A percentile compares a stretch with the other conserved stretches of the same genome.
Evolutionary conservation across 345 rosid genomes (phyloP).

Genomic region (Populus tremula): DNA sequence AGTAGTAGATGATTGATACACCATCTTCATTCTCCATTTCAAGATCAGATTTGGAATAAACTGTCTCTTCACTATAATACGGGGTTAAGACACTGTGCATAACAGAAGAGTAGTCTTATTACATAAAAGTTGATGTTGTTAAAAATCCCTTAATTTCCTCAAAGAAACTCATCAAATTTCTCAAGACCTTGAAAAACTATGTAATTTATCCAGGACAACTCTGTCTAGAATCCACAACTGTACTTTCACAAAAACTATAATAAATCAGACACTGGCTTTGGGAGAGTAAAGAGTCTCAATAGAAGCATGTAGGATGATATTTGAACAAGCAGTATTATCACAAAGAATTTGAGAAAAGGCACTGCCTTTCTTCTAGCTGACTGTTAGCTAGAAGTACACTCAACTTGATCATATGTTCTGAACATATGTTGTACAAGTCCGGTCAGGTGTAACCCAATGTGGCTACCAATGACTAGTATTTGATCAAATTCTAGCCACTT

Average conservation of each 20-base stretch:
- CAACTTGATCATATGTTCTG: too few relatives aligned
- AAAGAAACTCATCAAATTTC: background rate
- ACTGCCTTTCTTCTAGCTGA: too few relatives aligned
- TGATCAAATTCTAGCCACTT: too few relatives aligned
- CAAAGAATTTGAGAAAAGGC: too few relatives aligned
- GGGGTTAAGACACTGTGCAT: conserved; percentile 88
- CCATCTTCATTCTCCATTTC: conserved; percentile 99
- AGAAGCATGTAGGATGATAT: too few relatives aligned
- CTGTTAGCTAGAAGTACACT: too few relatives aligned
- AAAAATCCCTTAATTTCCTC: background rate
- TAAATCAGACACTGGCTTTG: background rate
- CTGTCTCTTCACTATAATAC: conserved; percentile 95
- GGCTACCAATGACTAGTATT: too few relatives aligned
- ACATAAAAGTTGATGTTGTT: background rate
- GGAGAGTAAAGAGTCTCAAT: background rate
- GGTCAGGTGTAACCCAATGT: too few relatives aligned
- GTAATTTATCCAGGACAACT: background rate
- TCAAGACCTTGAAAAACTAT: conserved; percentile 1
- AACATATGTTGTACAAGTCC: too few relatives aligned
- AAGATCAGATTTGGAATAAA: conserved; percentile 83
- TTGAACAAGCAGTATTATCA: too few relatives aligned
- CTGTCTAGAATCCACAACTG: conserved; percentile 9
- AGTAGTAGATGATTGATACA: conserved; percentile 81
- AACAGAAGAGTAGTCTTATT: conserved; percentile 14
- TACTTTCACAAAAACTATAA: background rate